A percentile compares a stretch with the other conserved stretches of the same genome.
Evolutionary conservation across 2,329 filamentous ascomycete species (phyloP).

Genomic region (Cercospora beticola): DNA sequence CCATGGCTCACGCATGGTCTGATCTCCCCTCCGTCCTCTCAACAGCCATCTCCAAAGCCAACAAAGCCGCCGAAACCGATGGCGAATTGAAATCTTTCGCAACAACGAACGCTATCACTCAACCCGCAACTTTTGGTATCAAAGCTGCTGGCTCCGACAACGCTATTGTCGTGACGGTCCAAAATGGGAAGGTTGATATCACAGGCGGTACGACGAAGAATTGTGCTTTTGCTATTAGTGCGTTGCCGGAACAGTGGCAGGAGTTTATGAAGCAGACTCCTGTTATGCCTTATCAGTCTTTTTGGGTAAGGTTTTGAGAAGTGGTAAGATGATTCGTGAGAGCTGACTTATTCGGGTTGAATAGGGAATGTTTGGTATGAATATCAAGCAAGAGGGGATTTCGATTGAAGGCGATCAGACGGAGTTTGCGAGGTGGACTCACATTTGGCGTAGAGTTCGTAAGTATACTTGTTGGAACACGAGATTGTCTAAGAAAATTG

Average conservation of each 20-base stretch:
- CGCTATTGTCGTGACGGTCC: conserved; percentile 34
- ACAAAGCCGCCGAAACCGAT: conserved; percentile 31
- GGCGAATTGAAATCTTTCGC: conserved; percentile 36
- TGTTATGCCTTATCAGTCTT: conserved; percentile 47
- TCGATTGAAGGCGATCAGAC: conserved; percentile 49
- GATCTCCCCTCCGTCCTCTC: conserved; percentile 33
- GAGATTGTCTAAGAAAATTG: too few species aligned
- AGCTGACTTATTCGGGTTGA: conserved; percentile 11
- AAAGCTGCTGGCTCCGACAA: conserved; percentile 33
- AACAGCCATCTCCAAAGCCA: conserved; percentile 30
- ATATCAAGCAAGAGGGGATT: conserved; percentile 50
- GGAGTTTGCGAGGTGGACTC: conserved; percentile 47
- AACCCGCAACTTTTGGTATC: conserved; percentile 36
- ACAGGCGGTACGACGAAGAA: conserved; percentile 27
- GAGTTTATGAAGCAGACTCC: conserved; percentile 48
- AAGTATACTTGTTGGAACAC: background rate
- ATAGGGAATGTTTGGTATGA: conserved; percentile 46
- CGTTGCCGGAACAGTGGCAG: conserved; percentile 49
- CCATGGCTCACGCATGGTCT: conserved; percentile 34
- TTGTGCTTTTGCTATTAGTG: conserved; percentile 42
- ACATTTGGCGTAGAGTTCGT: conserved; percentile 48
- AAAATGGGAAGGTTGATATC: conserved; percentile 33
- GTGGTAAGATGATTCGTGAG: background rate
- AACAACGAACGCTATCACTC: conserved; percentile 33
- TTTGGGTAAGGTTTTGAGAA: conserved; percentile 41